Evolutionary conservation across 2,329 filamentous ascomycete species (phyloP), one percentile per base, ranked within the genome.

Genomic region (Orbilia oligospora): DNA sequence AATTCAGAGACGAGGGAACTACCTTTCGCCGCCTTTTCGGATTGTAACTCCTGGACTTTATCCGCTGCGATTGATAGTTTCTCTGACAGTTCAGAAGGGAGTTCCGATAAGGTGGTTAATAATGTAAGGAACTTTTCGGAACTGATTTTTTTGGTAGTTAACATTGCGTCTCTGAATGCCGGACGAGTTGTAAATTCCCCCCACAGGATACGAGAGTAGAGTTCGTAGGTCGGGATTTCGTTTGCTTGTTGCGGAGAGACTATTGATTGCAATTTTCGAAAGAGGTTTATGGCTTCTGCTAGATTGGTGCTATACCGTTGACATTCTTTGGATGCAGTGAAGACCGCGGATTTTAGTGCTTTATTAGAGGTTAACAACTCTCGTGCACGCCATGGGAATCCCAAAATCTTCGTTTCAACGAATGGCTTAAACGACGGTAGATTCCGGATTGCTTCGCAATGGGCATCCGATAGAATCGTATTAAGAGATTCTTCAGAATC

Each of bases 391-490:
- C 75, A 72, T 14, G 75, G 75, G 41, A 78, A 78, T n/a, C 33
- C 69, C 12, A 44, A 55, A 38, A 78, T 69, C 10, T 48, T 72
- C 10, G 75, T 48, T 64, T 78, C 75, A 14, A 78, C 68, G 6
- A 72, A 53, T 16, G 44, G 63, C 58, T 65, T 72, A 33, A 94
- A 94, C 1, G 93, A 95, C 1, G 89, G 87, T 18, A 93, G 84
- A 73, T 88, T 91, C 41, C 92, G 89, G 6, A 92, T 84, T 10
- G 91, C 90, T 80, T 93, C 89, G 6, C 91, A 83, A 80, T 93
- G 91, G 76, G 91, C 88, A 0, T 85, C 81, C 64, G 91, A 87
- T 0, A 93, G 80, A 2, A 86, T 81, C 8, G 83, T 75, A 48
- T 83, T 80, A 4, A 82, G 51, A 4, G 86, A 9, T 3, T 81